phyloP scores from a whole-genome alignment of 164 flowering plant genomes.

The Paratinospora sagittata region DNA sequence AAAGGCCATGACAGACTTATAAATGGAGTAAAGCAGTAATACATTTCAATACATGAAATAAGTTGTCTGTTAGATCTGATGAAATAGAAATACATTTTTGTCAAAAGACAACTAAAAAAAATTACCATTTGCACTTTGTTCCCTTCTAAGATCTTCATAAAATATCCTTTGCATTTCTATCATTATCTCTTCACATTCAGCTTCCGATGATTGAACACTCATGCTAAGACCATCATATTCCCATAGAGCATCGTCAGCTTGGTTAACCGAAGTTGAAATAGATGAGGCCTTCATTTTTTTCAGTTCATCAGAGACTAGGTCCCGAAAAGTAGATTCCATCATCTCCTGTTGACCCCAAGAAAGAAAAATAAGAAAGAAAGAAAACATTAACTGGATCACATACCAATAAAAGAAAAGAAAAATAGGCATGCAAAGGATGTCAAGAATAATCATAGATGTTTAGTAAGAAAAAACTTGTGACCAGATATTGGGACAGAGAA shows the following conservation, averaged over 20 bases:
- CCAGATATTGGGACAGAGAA: too few species aligned
- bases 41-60: not conserved
- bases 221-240: constrained; percentile 59
- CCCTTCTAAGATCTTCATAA: constrained; percentile 54
- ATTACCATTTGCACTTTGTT: constrained; percentile 39
- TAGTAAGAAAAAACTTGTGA: not conserved
- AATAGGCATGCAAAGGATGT: not conserved
- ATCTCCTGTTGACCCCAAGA: constrained; percentile 37
- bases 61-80: not conserved
- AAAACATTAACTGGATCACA: too few species aligned
- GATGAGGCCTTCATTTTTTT: constrained; percentile 40
- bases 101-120: not conserved
- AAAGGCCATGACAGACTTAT: not conserved
- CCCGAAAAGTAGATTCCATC: constrained; percentile 48
- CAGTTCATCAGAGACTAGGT: constrained; percentile 75
- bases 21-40: not conserved
- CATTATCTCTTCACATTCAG: constrained; percentile 69
- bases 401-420: not conserved
- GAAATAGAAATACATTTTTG: not conserved
- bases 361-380: not conserved
- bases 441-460: not conserved
- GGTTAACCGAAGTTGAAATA: constrained; percentile 14
- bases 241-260: constrained; percentile 54
- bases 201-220: constrained; percentile 31
- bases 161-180: constrained; percentile 81